phyloP scores from a whole-genome alignment of 345 rosid species.

The Syzygium grande region DNA sequence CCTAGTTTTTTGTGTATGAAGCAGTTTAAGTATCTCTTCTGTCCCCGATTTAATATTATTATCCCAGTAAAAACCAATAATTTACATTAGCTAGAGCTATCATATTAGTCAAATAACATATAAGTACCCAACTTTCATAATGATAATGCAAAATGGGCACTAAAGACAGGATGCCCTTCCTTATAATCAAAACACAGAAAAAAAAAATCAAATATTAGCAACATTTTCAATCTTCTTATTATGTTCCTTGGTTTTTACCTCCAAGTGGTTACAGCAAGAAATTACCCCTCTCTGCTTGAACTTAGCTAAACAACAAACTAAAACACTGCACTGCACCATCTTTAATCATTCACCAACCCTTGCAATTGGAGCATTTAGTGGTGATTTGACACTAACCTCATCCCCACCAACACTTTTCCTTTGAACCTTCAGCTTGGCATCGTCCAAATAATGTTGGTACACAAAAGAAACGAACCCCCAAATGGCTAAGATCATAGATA shows the following conservation, averaged over 20 bases:
- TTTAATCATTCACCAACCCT: background rate
- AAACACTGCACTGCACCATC: background rate
- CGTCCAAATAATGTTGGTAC: slow-evolving; percentile 31
- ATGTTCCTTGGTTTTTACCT: background rate
- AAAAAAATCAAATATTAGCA: background rate
- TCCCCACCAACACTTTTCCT: background rate
- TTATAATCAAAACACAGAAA: background rate
- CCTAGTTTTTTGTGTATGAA: background rate
- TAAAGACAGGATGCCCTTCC: background rate
- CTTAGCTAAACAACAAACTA: background rate
- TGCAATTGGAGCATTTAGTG: background rate
- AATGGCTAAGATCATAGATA: slow-evolving; percentile 26
- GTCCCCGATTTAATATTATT: background rate
- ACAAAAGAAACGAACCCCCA: slow-evolving; percentile 39
- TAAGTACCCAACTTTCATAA: background rate
- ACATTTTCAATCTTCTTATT: background rate
- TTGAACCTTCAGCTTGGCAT: background rate
- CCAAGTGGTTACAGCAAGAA: background rate
- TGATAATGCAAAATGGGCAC: background rate
- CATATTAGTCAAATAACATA: background rate
- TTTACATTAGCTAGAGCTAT: background rate
- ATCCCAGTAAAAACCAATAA: background rate
- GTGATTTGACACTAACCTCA: background rate
- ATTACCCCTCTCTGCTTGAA: background rate
- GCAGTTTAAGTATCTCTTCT: background rate